These are phyloP conservation scores for Erysiphe pulchra DNA, from an alignment of 2,329 filamentous ascomycete genomes.

Conservation along the genomic window DNA sequence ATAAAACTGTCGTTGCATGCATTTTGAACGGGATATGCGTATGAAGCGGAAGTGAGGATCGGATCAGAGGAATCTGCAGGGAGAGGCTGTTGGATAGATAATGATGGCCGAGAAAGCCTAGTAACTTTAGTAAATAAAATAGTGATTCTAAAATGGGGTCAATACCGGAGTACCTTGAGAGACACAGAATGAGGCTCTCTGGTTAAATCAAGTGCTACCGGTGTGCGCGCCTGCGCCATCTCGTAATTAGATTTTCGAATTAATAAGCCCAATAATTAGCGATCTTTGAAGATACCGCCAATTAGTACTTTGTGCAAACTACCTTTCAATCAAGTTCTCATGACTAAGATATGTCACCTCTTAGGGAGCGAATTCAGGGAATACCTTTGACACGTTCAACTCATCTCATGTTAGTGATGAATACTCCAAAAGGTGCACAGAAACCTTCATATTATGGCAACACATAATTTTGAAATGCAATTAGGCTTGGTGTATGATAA, in stretches of 20 bases:
- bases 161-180: constrained; percentile 45
- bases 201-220: constrained; percentile 13
- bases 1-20: constrained; percentile 20
- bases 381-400: constrained; percentile 17
- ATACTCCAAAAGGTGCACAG: constrained; percentile 24
- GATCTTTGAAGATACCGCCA: background rate
- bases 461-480: background rate
- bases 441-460: constrained; percentile 1
- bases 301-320: too few species aligned
- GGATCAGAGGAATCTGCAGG: constrained; percentile 16
- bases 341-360: too few species aligned
- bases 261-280: background rate
- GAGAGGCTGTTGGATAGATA: constrained; percentile 42
- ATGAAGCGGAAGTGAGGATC: constrained; percentile 29
- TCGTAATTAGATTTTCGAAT: background rate
- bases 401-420: constrained; percentile 17
- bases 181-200: constrained; percentile 62
- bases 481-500: background rate
- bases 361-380: background rate
- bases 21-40: constrained; percentile 38
- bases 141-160: background rate
- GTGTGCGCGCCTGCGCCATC: constrained; percentile 11
- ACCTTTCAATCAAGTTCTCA: too few species aligned
- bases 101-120: constrained; percentile 60
- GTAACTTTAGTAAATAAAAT: constrained; percentile 1